A percentile compares a stretch with the other conserved stretches of the same genome.
Evolutionary conservation across 805 yeast genomes (phyloP).

Genomic region (Candida piceae): DNA sequence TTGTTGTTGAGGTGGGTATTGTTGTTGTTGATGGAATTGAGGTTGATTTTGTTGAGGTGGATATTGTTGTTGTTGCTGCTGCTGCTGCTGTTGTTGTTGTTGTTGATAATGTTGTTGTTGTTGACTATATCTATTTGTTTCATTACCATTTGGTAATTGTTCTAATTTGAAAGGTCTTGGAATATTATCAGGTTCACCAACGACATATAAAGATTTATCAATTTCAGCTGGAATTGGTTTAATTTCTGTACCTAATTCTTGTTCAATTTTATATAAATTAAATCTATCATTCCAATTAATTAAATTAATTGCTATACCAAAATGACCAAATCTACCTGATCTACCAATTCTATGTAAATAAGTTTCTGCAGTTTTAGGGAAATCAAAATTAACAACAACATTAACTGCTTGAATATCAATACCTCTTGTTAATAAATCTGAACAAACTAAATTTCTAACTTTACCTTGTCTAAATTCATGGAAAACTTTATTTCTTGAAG

Average conservation of each 20-base stretch:
- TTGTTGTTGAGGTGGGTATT: conserved; percentile 11
- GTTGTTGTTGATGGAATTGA: background rate
- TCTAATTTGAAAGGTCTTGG: conserved; percentile 89
- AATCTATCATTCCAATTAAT: conserved; percentile 96
- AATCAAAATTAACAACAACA: conserved; percentile 95
- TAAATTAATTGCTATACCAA: conserved; percentile 94
- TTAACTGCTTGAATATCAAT: conserved; percentile 98
- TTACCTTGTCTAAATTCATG: conserved; percentile 98
- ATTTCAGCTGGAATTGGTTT: conserved; percentile 94
- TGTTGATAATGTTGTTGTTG: conserved; percentile 23
- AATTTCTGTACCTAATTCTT: conserved; percentile 95
- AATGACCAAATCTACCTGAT: conserved; percentile 97
- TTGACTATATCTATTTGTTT: conserved; percentile 27
- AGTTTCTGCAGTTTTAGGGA: conserved; percentile 97
- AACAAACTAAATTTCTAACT: conserved; percentile 94
- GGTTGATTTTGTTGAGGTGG: conserved; percentile 9
- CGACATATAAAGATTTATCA: conserved; percentile 85
- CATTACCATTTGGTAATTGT: conserved; percentile 31
- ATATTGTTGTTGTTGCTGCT: conserved; percentile 2
- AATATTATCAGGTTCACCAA: conserved; percentile 65
- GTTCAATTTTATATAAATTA: conserved; percentile 90
- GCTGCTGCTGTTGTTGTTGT: conserved; percentile 10
- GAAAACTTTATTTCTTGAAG: conserved; percentile 94
- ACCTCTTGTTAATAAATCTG: conserved; percentile 95
- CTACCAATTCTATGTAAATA: conserved; percentile 98